Conservation (phyloP, 2,329 filamentous ascomycete species). For the Botrytis paeoniae region DNA sequence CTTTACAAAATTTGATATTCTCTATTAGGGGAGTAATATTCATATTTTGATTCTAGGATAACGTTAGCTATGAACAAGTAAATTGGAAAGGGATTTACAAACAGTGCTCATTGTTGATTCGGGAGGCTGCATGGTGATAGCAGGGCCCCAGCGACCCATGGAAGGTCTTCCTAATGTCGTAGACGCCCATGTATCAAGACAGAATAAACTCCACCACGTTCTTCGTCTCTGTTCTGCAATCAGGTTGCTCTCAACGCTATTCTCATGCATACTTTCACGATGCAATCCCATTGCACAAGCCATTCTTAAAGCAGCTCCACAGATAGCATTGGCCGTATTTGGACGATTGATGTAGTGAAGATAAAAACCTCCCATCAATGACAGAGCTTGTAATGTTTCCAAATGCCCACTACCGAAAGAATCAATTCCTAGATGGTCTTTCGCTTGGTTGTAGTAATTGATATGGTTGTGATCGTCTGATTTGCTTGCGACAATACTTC, state of each 20-base stretch:
- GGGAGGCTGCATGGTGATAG: constrained; percentile 64
- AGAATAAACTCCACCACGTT: constrained; percentile 74
- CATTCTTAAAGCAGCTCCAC: constrained; percentile 69
- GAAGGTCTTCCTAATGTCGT: constrained; percentile 69
- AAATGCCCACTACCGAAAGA: constrained; percentile 67
- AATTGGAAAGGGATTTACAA: constrained; percentile 19
- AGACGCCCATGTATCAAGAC: constrained; percentile 70
- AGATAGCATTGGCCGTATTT: constrained; percentile 71
- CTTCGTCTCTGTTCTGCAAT: constrained; percentile 60
- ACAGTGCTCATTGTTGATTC: constrained; percentile 41
- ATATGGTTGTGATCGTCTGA: constrained; percentile 63
- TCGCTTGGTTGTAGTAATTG: constrained; percentile 66
- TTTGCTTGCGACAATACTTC: constrained; percentile 64
- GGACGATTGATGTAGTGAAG: constrained; percentile 75
- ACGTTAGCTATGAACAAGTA: background rate
- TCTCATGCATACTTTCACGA: constrained; percentile 51
- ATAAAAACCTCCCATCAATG: constrained; percentile 71
- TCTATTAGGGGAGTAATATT: constrained; percentile 70
- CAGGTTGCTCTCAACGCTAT: constrained; percentile 29
- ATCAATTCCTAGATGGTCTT: constrained; percentile 64
- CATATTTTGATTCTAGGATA: constrained; percentile 48
- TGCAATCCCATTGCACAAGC: constrained; percentile 72
- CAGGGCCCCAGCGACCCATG: constrained; percentile 63
- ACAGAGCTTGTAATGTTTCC: constrained; percentile 70
- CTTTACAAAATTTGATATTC: constrained; percentile 76